phyloP scores from a whole-genome alignment of 495 filamentous ascomycete species.

The Penicilliopsis zonata region DNA sequence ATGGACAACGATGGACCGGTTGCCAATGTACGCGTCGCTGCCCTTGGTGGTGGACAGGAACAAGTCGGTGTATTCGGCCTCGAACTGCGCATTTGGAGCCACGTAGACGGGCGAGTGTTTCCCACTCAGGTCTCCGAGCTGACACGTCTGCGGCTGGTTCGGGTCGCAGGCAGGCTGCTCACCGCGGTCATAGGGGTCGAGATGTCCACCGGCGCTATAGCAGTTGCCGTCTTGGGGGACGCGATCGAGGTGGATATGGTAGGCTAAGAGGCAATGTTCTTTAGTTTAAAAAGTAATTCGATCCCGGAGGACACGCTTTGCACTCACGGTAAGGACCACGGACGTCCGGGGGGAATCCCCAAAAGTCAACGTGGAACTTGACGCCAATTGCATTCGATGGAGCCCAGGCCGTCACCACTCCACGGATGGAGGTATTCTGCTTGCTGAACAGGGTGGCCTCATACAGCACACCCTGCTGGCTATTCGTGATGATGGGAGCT shows the following conservation, averaged over 20 bases:
- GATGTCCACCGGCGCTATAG: slow-evolving; percentile 54
- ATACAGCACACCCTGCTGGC: slow-evolving; percentile 48
- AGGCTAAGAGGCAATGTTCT: slow-evolving; percentile 35
- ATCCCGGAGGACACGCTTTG: not conserved
- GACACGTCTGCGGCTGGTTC: slow-evolving; percentile 52
- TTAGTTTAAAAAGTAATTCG: slow-evolving; percentile 1
- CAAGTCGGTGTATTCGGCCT: slow-evolving; percentile 46
- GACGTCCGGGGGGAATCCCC: slow-evolving; percentile 48
- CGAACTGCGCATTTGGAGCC: slow-evolving; percentile 22
- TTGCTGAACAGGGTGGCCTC: slow-evolving; percentile 45
- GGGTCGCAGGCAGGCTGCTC: slow-evolving; percentile 54
- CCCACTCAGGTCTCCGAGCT: slow-evolving; percentile 74
- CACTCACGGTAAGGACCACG: slow-evolving; percentile 61
- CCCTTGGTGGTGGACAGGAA: slow-evolving; percentile 51
- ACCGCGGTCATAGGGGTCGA: slow-evolving; percentile 54
- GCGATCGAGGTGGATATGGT: slow-evolving; percentile 70
- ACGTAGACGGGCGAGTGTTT: slow-evolving; percentile 60
- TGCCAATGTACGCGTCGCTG: slow-evolving; percentile 59
- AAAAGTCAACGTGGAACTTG: slow-evolving; percentile 45
- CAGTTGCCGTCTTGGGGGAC: slow-evolving; percentile 72
- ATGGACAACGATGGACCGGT: slow-evolving; percentile 70
- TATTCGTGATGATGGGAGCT: slow-evolving; percentile 46
- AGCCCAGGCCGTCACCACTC: slow-evolving; percentile 44
- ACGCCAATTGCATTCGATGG: slow-evolving; percentile 49
- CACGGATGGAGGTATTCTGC: slow-evolving; percentile 44